phyloP scores from a whole-genome alignment of 352 stramenopile species.

The Pythium sukuiense region DNA sequence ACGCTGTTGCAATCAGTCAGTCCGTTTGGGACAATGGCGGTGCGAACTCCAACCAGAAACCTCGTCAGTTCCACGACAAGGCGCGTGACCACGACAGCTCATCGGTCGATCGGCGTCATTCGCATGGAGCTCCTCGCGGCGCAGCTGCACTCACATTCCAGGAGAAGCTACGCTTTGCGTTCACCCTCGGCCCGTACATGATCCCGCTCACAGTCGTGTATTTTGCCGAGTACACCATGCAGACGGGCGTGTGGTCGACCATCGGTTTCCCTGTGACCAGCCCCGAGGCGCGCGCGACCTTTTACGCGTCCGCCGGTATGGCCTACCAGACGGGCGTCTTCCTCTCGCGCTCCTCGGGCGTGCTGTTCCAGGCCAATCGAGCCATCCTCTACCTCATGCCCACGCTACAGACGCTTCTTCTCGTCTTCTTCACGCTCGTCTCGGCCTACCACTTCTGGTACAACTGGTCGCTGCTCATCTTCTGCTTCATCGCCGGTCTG shows the following conservation, averaged over 20 bases:
- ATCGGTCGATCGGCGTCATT: background rate
- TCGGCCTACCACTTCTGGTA: slow-evolving; percentile 84
- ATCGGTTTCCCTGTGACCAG: slow-evolving; percentile 92
- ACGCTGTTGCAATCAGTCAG: slow-evolving; percentile 16
- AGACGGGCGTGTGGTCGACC: slow-evolving; percentile 92
- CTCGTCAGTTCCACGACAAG: slow-evolving; percentile 2
- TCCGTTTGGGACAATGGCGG: slow-evolving; percentile 25
- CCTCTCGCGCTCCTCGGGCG: slow-evolving; percentile 86
- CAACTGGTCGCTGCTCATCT: slow-evolving; percentile 76
- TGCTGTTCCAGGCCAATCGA: slow-evolving; percentile 75
- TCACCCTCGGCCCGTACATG: slow-evolving; percentile 90
- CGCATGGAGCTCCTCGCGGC: background rate
- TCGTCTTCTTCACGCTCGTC: slow-evolving; percentile 87
- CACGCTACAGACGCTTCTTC: slow-evolving; percentile 77
- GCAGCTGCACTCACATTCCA: slow-evolving; percentile 41
- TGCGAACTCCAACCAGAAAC: background rate
- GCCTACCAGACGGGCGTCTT: slow-evolving; percentile 94
- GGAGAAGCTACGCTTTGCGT: slow-evolving; percentile 70
- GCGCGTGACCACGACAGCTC: background rate
- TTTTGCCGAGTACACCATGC: slow-evolving; percentile 93
- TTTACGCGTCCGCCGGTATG: slow-evolving; percentile 91
- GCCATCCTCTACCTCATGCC: slow-evolving; percentile 89
- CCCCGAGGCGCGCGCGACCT: slow-evolving; percentile 65
- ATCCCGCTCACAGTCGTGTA: slow-evolving; percentile 92
- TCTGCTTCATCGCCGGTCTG: slow-evolving; percentile 87